Evolutionary conservation across 768 basidiomycete species (phyloP).

Genomic region (Lentinus brumalis): DNA sequence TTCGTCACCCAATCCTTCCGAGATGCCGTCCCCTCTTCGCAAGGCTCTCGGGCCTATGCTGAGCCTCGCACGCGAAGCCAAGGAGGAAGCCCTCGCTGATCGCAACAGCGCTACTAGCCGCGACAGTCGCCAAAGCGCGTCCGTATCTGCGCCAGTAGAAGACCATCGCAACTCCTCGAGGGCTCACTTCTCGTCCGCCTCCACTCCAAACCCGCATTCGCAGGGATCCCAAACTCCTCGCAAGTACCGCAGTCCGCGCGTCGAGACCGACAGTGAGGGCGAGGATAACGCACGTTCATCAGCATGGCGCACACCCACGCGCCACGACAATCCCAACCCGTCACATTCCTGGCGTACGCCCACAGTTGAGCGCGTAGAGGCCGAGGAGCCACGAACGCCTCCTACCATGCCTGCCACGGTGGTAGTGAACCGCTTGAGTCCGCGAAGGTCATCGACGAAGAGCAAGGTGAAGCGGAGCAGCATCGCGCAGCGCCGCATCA

Average conservation of each 20-base stretch:
- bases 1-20: slow-evolving; percentile 17
- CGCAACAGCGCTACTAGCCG: neutral
- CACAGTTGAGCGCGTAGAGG: neutral
- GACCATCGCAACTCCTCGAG: slow-evolving; percentile 18
- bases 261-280: slow-evolving; percentile 17
- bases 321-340: too few species aligned
- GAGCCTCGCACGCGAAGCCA: slow-evolving; percentile 13
- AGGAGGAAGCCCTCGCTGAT: slow-evolving; percentile 9
- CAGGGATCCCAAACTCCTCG: slow-evolving; percentile 6
- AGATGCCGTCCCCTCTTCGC: slow-evolving; percentile 19
- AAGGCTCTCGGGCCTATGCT: slow-evolving; percentile 16
- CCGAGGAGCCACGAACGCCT: slow-evolving; percentile 6
- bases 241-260: slow-evolving; percentile 18
- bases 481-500: slow-evolving; percentile 14
- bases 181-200: slow-evolving; percentile 10
- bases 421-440: neutral
- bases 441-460: slow-evolving; percentile 5
- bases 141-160: neutral
- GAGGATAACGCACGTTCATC: slow-evolving; percentile 2
- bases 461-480: slow-evolving; percentile 10
- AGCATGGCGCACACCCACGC: neutral
- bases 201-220: slow-evolving; percentile 4
- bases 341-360: neutral
- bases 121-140: neutral
- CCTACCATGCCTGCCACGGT: neutral